phyloP scores from a whole-genome alignment of 2,329 filamentous ascomycete genomes.

The Sphaerulina populicola region DNA sequence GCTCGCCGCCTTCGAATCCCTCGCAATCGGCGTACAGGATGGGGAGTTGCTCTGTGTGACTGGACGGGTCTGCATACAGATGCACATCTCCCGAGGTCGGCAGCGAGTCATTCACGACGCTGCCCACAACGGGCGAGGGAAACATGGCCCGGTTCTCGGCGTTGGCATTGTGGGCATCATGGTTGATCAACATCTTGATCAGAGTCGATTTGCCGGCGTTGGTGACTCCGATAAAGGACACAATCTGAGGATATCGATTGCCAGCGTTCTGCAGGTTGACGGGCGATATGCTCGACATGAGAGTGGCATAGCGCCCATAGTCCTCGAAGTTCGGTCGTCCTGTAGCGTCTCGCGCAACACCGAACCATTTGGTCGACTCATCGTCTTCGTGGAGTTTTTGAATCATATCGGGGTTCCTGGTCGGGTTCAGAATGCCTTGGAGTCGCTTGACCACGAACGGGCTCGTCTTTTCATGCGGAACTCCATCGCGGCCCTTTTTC shows the following conservation, averaged over 20 bases:
- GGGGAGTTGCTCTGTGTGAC: constrained; percentile 34
- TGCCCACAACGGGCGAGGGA: constrained; percentile 41
- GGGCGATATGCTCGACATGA: constrained; percentile 35
- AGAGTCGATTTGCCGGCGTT: constrained; percentile 45
- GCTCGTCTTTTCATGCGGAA: constrained; percentile 35
- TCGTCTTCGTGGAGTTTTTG: constrained; percentile 33
- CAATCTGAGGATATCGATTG: constrained; percentile 29
- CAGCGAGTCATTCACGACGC: constrained; percentile 33
- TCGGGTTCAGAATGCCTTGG: constrained; percentile 26
- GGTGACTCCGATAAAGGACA: constrained; percentile 32
- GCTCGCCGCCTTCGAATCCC: constrained; percentile 45
- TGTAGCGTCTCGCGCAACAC: constrained; percentile 27
- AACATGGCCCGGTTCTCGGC: constrained; percentile 28
- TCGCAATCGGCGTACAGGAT: constrained; percentile 48
- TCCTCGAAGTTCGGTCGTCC: constrained; percentile 35
- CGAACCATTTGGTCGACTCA: constrained; percentile 36
- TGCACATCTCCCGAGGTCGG: constrained; percentile 48
- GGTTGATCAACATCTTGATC: constrained; percentile 43
- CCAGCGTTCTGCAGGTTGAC: constrained; percentile 18
- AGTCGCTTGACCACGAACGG: constrained; percentile 25
- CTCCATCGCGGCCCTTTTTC: constrained; percentile 30
- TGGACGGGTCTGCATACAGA: constrained; percentile 44
- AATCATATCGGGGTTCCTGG: constrained; percentile 26
- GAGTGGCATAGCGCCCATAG: constrained; percentile 39
- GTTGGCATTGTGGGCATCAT: constrained; percentile 28